Conservation (phyloP, 805 yeast genomes). For the Maudiozyma serrabonitensis region DNA sequence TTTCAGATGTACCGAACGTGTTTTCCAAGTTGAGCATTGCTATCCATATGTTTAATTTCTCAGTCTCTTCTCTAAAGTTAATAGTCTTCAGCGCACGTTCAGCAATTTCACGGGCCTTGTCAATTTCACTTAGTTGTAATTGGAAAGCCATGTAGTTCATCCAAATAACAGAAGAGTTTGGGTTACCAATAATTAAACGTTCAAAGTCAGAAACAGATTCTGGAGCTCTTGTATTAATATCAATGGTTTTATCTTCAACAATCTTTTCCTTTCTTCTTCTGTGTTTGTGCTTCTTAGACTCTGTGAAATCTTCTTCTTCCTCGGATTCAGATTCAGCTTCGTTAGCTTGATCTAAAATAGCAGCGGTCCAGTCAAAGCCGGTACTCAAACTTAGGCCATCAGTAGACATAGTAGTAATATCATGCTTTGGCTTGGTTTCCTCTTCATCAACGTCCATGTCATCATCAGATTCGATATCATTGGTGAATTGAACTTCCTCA, state of each 20-base stretch:
- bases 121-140: conserved; percentile 85
- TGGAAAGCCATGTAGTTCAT: conserved; percentile 98
- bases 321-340: conserved; percentile 46
- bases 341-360: conserved; percentile 71
- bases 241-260: conserved; percentile 76
- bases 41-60: conserved; percentile 90
- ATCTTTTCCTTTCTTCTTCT: conserved; percentile 35
- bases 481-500: conserved; percentile 20
- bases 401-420: conserved; percentile 15
- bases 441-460: conserved; percentile 25
- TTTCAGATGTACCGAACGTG: conserved; percentile 79
- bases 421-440: conserved; percentile 7
- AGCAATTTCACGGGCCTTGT: conserved; percentile 88
- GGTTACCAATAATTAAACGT: conserved; percentile 81
- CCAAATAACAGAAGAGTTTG: conserved; percentile 90
- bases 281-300: conserved; percentile 36
- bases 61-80: conserved; percentile 83
- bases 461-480: conserved; percentile 18
- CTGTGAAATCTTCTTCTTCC: conserved; percentile 44
- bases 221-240: conserved; percentile 75
- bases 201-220: conserved; percentile 90
- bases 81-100: conserved; percentile 88
- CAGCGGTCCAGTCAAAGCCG: conserved; percentile 95
- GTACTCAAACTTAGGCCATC: conserved; percentile 63
- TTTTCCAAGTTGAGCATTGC: conserved; percentile 90